Evolutionary conservation across 768 basidiomycete species (phyloP).

Genomic region (Panaeolus cyanescens): DNA sequence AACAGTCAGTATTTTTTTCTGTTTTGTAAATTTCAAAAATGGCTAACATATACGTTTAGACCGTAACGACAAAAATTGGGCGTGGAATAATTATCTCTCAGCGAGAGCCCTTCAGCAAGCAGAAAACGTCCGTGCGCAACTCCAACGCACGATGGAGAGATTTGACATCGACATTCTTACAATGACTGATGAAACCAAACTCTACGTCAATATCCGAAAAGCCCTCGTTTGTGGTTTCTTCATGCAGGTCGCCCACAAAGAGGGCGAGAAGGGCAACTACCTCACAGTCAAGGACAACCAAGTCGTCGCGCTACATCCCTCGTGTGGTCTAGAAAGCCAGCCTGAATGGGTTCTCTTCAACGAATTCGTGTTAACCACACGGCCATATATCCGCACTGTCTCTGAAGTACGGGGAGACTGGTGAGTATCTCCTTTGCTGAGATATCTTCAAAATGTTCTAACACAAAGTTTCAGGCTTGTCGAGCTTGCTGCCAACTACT

Average conservation of each 20-base stretch:
- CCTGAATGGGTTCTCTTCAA: constrained; percentile 95
- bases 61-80: constrained; percentile 81
- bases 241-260: constrained; percentile 97
- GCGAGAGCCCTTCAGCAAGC: constrained; percentile 84
- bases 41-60: constrained; percentile 42
- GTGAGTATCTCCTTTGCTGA: constrained; percentile 36
- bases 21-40: background rate
- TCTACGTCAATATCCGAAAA: constrained; percentile 75
- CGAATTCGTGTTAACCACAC: constrained; percentile 91
- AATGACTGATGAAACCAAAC: constrained; percentile 66
- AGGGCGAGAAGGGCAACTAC: constrained; percentile 88
- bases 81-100: constrained; percentile 89
- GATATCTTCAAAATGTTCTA: background rate
- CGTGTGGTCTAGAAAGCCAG: constrained; percentile 82
- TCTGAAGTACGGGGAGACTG: constrained; percentile 88
- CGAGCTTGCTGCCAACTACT: constrained; percentile 56
- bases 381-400: constrained; percentile 89
- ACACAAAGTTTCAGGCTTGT: constrained; percentile 31
- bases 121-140: constrained; percentile 89
- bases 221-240: constrained; percentile 93
- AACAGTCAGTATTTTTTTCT: constrained; percentile 53
- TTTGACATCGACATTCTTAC: constrained; percentile 80
- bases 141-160: constrained; percentile 90
- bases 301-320: constrained; percentile 82
- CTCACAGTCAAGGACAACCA: constrained; percentile 95